Conservation (phyloP, 1,284 basidiomycete genomes). For the Cerioporus squamosus region DNA sequence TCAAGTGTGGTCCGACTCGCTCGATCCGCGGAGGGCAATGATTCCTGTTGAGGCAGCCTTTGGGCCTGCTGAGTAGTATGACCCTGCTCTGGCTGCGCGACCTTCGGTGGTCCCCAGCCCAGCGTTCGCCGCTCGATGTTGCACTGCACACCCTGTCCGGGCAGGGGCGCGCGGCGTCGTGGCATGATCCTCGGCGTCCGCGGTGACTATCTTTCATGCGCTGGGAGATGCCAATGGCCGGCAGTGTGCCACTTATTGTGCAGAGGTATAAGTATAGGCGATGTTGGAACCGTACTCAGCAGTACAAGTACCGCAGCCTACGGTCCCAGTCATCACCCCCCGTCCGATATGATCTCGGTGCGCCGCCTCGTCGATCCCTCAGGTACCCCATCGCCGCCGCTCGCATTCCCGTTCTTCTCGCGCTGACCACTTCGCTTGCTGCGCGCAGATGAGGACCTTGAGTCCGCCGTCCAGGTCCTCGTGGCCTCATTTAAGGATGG, state of each 20-base stretch:
- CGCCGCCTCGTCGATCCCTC: conserved; percentile 24
- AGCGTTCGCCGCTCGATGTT: neutral
- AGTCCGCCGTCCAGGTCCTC: conserved; percentile 26
- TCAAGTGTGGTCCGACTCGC: neutral
- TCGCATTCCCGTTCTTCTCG: neutral
- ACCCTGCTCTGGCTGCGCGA: neutral
- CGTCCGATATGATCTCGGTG: conserved; percentile 12
- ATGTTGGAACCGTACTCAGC: neutral
- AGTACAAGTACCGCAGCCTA: neutral
- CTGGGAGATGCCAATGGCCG: conserved; percentile 11
- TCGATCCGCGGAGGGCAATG: neutral
- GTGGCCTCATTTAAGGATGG: conserved; percentile 25
- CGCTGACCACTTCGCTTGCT: neutral
- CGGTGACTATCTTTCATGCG: conserved; percentile 15
- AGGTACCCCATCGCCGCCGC: conserved; percentile 14
- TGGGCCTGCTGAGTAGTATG: neutral
- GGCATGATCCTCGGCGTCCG: conserved; percentile 25
- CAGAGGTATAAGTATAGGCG: conserved; percentile 15
- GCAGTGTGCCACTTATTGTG: conserved; percentile 12
- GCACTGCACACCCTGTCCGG: neutral
- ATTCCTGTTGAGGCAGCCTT: neutral
- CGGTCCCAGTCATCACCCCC: neutral
- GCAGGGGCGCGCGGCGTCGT: neutral
- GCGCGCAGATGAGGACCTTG: conserved; percentile 24
- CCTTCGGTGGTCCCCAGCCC: neutral